Base-by-base conservation (phyloP, 805 yeast species). In the Isabelozyma heimii region DNA sequence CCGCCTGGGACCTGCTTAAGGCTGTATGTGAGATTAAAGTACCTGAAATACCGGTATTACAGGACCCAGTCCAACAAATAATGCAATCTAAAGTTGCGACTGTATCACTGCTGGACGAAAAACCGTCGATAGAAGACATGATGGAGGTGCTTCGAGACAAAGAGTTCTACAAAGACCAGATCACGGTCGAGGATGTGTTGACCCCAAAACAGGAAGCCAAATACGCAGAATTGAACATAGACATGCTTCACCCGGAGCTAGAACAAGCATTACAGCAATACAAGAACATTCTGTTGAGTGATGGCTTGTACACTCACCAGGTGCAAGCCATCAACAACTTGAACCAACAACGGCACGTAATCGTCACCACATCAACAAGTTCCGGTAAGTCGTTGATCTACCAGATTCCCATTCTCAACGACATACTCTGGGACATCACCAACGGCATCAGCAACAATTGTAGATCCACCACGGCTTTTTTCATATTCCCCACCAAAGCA, bases 401-500 rank as follows among this genome's bases (percentile, higher is more conserved):
- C 60, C 99, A 94, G 65, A 67, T 91, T 1, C 96, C 98, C 0
- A 88, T 92, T 2, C 62, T 91, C 8, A 72, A 76, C 45, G 75
- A 65, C 38, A 69, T 73, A 9, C 51, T 73, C 10, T 64, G 69
- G 66, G 68, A 71, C 69, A 45, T 67, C 5, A 58, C 61, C 33
- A 45, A 54, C 76, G 45, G 73, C 62, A 40, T 69, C 70, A 9
- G 70, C 69, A 30, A 47, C 30, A 46, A 44, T n/a, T 47, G 52
- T 5, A 45, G 72, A n/a, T 27, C 52, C 0, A 57, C 79, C 4
- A 88, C 96, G 0, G 87, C 97, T 8, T 74, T 95, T 73, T 91
- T 87, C 58, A 84, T 94, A 10, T 94, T 94, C 58, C 99, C 99
- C 2, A 94, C 99, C 0, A 94, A 94, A 61, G 99, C 99, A 0